Evolutionary conservation across 257 asterid species (phyloP).

Genomic region (Gentiana macrophylla): DNA sequence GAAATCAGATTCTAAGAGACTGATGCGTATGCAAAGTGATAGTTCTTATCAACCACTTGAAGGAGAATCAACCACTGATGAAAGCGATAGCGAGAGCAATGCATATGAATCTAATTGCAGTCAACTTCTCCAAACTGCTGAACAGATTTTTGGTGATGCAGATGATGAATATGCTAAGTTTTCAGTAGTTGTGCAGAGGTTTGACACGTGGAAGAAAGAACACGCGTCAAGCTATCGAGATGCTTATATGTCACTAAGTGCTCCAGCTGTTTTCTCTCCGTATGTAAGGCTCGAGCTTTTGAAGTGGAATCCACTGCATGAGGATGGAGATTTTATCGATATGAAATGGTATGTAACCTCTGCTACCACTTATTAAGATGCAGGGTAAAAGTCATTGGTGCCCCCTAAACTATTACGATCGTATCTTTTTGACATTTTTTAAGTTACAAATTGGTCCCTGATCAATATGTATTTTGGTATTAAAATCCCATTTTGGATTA

Average conservation of each 20-base stretch:
- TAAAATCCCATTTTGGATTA: too few species aligned
- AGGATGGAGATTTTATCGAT: conserved; percentile 68
- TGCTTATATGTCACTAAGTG: conserved; percentile 81
- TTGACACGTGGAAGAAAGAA: conserved; percentile 75
- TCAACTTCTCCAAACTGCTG: conserved; percentile 76
- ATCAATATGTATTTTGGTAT: too few species aligned
- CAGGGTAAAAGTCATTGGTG: too few species aligned
- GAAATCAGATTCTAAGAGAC: conserved; percentile 63
- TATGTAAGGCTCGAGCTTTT: conserved; percentile 88
- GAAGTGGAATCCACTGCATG: conserved; percentile 96
- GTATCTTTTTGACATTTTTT: too few species aligned
- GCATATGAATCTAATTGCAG: conserved; percentile 68
- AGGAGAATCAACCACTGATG: conserved; percentile 98
- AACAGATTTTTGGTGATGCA: conserved; percentile 72
- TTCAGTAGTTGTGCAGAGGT: conserved; percentile 55
- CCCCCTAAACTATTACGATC: too few species aligned
- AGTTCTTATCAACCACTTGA: conserved; percentile 48
- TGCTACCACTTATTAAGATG: too few species aligned
- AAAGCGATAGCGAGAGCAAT: conserved; percentile 78
- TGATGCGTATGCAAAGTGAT: conserved; percentile 37
- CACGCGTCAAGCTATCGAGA: conserved; percentile 77
- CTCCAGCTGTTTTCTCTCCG: conserved; percentile 87
- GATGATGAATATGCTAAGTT: conserved; percentile 77
- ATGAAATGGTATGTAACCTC: conserved; percentile 67
- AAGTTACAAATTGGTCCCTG: too few species aligned